These are phyloP conservation scores for Zygosaccharomyces bailii DNA, from an alignment of 805 yeast genomes.

Conservation along the genomic window DNA sequence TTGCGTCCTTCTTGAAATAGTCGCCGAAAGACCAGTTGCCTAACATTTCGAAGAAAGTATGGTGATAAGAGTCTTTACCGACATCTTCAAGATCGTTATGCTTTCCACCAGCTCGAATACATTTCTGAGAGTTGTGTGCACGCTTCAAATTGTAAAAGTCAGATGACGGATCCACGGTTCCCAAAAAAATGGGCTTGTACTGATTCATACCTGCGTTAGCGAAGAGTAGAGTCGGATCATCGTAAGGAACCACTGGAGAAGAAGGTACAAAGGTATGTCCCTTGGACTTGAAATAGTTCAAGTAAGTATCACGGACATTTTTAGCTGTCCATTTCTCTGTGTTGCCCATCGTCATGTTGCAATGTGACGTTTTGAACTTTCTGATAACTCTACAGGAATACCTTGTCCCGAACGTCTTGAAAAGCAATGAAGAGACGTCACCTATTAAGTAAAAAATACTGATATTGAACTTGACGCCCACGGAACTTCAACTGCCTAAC, in stretches of 20 bases:
- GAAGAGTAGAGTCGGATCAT: constrained; percentile 93
- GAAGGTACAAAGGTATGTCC: constrained; percentile 84
- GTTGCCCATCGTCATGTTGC: constrained; percentile 34
- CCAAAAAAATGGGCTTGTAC: constrained; percentile 94
- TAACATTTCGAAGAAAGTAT: constrained; percentile 97
- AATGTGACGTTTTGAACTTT: constrained; percentile 10
- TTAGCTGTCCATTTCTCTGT: constrained; percentile 48
- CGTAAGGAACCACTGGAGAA: constrained; percentile 94
- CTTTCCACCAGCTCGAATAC: constrained; percentile 99
- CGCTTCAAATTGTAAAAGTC: constrained; percentile 80
- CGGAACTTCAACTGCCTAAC: background rate
- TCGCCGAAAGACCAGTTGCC: constrained; percentile 99
- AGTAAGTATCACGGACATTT: constrained; percentile 73
- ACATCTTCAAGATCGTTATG: constrained; percentile 98
- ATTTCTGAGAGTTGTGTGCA: constrained; percentile 94
- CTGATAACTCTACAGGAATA: constrained; percentile 8
- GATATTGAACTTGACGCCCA: background rate
- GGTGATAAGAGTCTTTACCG: constrained; percentile 96
- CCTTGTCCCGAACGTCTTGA: constrained; percentile 5
- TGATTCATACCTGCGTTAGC: constrained; percentile 99
- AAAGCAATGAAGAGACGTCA: constrained; percentile 9
- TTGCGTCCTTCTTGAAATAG: constrained; percentile 94
- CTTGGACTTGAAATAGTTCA: constrained; percentile 68
- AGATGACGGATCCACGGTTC: constrained; percentile 93
- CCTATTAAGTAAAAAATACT: background rate